Percentiles rank a stretch among this genome's conserved stretches.
Conservation (phyloP, 371 early-diverging fungal species). For the Zancudomyces culisetae region DNA sequence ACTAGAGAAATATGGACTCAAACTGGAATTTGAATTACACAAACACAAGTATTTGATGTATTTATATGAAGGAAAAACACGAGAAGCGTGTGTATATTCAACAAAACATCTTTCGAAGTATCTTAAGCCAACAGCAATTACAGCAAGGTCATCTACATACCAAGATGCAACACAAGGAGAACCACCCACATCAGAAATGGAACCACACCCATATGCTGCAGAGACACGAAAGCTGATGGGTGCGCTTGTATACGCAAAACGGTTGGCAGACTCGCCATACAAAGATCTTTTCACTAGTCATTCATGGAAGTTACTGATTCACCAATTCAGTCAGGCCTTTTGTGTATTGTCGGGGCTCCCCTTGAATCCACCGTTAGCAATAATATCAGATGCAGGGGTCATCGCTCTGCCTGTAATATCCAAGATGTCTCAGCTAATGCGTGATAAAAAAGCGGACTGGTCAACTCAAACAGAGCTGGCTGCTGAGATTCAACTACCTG, state of each 20-base stretch:
- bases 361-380: conserved; percentile 52
- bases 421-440: conserved; percentile 53
- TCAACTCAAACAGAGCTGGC: conserved; percentile 75
- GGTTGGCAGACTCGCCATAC: conserved; percentile 11
- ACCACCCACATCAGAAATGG: neutral
- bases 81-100: conserved; percentile 60
- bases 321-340: conserved; percentile 65
- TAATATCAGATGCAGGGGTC: conserved; percentile 61
- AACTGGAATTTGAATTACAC: conserved; percentile 68
- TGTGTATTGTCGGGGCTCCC: conserved; percentile 64
- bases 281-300: conserved; percentile 8
- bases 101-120: conserved; percentile 40
- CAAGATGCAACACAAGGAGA: conserved; percentile 30
- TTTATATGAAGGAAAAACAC: conserved; percentile 20
- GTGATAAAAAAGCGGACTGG: conserved; percentile 47
- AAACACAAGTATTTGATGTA: conserved; percentile 54
- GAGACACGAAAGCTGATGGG: conserved; percentile 26
- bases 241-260: conserved; percentile 13
- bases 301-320: conserved; percentile 39
- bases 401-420: conserved; percentile 75
- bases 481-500: conserved; percentile 66
- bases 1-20: conserved; percentile 35
- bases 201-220: conserved; percentile 1
- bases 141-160: conserved; percentile 13
- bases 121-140: neutral